phyloP scores from a whole-genome alignment of 129 eudicot species.

The Lactuca sativa region DNA sequence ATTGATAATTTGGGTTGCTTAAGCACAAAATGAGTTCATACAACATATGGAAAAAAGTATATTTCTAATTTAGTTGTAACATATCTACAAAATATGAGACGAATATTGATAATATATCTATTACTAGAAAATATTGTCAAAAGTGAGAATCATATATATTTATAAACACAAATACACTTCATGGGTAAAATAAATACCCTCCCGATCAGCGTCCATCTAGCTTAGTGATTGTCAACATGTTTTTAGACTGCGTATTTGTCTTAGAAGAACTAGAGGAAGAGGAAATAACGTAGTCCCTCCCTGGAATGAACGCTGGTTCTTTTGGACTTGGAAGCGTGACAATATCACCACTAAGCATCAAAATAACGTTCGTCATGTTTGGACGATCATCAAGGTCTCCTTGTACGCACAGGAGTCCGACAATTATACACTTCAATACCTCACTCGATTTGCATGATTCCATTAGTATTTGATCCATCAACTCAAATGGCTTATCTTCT shows the following conservation, averaged over 20 bases:
- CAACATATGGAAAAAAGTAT: no score
- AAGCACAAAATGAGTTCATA: no score
- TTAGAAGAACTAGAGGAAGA: constrained; percentile 10
- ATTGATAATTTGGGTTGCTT: no score
- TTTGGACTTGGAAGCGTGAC: constrained; percentile 32
- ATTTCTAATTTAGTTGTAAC: no score
- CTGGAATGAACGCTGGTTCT: constrained; percentile 29
- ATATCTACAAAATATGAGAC: no score
- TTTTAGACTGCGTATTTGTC: neutral
- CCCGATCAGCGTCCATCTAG: neutral
- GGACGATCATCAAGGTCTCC: constrained; percentile 12
- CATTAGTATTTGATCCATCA: constrained; percentile 34
- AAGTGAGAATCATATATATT: neutral
- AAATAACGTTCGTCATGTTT: constrained; percentile 25
- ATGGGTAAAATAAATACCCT: neutral
- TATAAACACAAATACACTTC: no score
- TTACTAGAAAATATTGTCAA: neutral
- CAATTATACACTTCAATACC: constrained; percentile 43
- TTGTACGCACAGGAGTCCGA: constrained; percentile 52
- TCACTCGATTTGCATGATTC: constrained; percentile 33
- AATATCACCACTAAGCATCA: constrained; percentile 25
- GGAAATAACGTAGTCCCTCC: neutral
- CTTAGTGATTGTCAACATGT: neutral
- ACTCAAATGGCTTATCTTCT: constrained; percentile 32
- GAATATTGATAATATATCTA: no score